Evolutionary conservation across 2,329 filamentous ascomycete genomes (phyloP).

Genomic region (Cephalotrichum gorgonifer): DNA sequence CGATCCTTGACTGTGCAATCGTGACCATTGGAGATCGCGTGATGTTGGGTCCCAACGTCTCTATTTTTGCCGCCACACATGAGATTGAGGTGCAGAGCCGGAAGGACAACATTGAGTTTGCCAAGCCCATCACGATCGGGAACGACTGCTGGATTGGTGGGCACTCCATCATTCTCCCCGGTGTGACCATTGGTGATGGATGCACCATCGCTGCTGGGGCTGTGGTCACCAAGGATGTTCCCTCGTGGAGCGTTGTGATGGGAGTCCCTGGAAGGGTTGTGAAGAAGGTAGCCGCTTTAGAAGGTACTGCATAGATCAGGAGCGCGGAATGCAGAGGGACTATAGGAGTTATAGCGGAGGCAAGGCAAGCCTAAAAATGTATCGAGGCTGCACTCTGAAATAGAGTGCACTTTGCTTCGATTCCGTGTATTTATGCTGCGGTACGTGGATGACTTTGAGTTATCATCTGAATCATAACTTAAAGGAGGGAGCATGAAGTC

Average conservation of each 20-base stretch:
- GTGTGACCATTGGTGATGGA: conserved; percentile 41
- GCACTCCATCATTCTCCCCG: conserved; percentile 36
- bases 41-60: conserved; percentile 61
- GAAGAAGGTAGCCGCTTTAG: conserved; percentile 27
- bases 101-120: conserved; percentile 35
- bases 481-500: too few species aligned
- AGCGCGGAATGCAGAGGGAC: too few species aligned
- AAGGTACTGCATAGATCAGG: too few species aligned
- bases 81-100: conserved; percentile 49
- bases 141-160: conserved; percentile 48
- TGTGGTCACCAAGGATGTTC: conserved; percentile 38
- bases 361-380: too few species aligned
- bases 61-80: conserved; percentile 61
- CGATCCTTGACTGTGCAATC: conserved; percentile 63
- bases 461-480: too few species aligned
- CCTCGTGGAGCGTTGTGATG: conserved; percentile 34
- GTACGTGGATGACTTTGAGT: too few species aligned
- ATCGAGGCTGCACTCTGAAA: too few species aligned
- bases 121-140: conserved; percentile 33
- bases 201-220: conserved; percentile 38
- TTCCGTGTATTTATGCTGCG: too few species aligned
- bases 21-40: conserved; percentile 62
- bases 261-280: conserved; percentile 37
- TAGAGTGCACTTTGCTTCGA: too few species aligned
- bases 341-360: too few species aligned